Base-by-base conservation (phyloP, 768 basidiomycete genomes). In the Mycena indigotica region DNA sequence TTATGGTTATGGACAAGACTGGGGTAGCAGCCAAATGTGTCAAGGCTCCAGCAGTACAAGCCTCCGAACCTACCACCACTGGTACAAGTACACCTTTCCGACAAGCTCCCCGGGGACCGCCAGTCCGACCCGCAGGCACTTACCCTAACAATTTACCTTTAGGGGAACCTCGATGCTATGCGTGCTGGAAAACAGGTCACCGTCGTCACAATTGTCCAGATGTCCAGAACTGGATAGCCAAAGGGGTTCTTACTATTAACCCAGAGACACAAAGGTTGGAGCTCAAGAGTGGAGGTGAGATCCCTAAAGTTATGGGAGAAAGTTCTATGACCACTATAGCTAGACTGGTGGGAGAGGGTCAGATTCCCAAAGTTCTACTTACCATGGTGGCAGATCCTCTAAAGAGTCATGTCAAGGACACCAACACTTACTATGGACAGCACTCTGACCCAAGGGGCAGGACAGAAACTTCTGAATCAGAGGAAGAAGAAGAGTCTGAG, bases 1-100 rank as follows among this genome's bases (percentile, higher is more conserved):
- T 53, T 2, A 45, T 62, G 35, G 56, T 55, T 10, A 16, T 57
- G 46, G 61, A 62, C 49, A 15, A 21, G 2, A 40, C 15, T 4
- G 56, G 44, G 19, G 41, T 21, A 0, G 50, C 52, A 4, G 40
- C 50, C 17, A 23, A 50, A 23, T 30, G 51, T 17, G 56, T 61
- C 12, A 39, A 24, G 28, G 13, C 19, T 28, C 62, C 41, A 19
- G 44, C 39, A 23, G 39, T 35, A 49, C 44, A 45, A 45, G 13
- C 48, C 5, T 52, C 10, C n/a, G 26, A 28, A 24, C 4, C 1
- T 21, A 38, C 16, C 6, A 48, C 1, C 28, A 26, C 13, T 6
- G 0, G 24, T 35, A 30, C 17, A 29, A n/a, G 50, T 19, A 15
- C 29, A 15, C 29, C 50, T 30, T 29, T 10, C 8, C 24, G 48